Evolutionary conservation across 2,329 filamentous ascomycete genomes (phyloP), one percentile per base, ranked within the genome.

Genomic region (Catunica adiposa): DNA sequence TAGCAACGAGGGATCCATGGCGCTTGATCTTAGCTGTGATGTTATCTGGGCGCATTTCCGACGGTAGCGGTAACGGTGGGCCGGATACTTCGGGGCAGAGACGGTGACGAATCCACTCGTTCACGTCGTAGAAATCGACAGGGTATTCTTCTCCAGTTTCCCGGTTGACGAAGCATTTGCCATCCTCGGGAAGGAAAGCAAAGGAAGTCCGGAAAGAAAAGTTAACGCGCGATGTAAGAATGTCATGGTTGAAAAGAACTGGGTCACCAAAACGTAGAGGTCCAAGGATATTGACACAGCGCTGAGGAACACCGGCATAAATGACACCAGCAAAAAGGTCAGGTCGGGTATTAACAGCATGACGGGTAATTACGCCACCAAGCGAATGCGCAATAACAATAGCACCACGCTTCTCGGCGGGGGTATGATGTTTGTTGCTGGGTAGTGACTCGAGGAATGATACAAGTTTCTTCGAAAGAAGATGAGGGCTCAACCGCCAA

Each of bases 211-310:
- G 79, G 52, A 97, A 81, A 0, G 85, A 89, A 63, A 97, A 95
- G 68, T 94, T 94, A 62, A 95, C 89, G 64, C 92, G 86, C 0
- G 90, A 89, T 0, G 89, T 95, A 15, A 97, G 75, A 0, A 96
- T 84, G 61, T 87, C 86, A 59, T 89, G 89, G 63, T 89, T 94
- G 58, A 96, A 74, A 1, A 95, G 75, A 0, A 96, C 89, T 17
- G 89, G 86, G 64, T 97, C 89, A n/a, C 89, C 89, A 62, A 94
- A 90, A 37, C 89, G 82, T 11, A 97, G 67, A 0, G 89, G 89
- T 0, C 90, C 90, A 3, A 96, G 75, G 53, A 95, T 92, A 65
- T 95, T 96, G 65, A 96, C 80, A 65, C 89, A 95, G 55, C 84
- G 79, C 61, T 90, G 83, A 0, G 89, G 89, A 1, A 84, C 81